These are phyloP conservation scores for Fonsecaea nubica DNA, from an alignment of 2,329 filamentous ascomycete species.

Conservation along the genomic window DNA sequence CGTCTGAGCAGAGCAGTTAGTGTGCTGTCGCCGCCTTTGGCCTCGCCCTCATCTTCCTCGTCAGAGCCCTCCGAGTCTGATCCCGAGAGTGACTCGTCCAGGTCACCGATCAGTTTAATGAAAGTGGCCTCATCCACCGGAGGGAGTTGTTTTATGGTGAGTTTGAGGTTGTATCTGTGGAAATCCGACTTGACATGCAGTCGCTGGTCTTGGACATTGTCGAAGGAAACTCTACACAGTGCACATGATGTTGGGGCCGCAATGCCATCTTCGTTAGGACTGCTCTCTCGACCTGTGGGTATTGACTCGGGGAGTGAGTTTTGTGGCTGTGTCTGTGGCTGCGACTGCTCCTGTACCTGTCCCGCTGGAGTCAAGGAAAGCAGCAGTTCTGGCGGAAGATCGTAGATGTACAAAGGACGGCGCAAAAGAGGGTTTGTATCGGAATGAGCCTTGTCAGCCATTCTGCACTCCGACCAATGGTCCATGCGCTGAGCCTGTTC, in stretches of 20 bases:
- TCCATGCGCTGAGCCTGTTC: background rate
- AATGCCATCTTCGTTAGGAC: slow-evolving; percentile 47
- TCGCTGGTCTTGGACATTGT: slow-evolving; percentile 78
- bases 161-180: slow-evolving; percentile 93
- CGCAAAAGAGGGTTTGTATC: slow-evolving; percentile 47
- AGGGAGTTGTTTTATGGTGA: slow-evolving; percentile 76
- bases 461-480: background rate
- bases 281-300: background rate
- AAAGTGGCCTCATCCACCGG: slow-evolving; percentile 83
- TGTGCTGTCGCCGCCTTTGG: slow-evolving; percentile 67
- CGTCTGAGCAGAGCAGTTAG: slow-evolving; percentile 79
- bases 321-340: slow-evolving; percentile 29
- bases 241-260: slow-evolving; percentile 74
- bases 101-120: slow-evolving; percentile 79
- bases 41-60: slow-evolving; percentile 57
- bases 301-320: slow-evolving; percentile 14
- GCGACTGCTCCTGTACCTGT: slow-evolving; percentile 27
- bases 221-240: slow-evolving; percentile 76
- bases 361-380: slow-evolving; percentile 64
- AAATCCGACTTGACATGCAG: slow-evolving; percentile 87
- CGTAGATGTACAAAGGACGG: slow-evolving; percentile 71
- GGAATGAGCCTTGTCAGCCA: slow-evolving; percentile 28
- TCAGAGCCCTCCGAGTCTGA: slow-evolving; percentile 74
- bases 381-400: slow-evolving; percentile 77
- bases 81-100: slow-evolving; percentile 91